Percentiles rank a stretch among this genome's conserved stretches.
phyloP scores from a whole-genome alignment of 805 yeast species.

The Cyberlindnera xishuangbannaensis region DNA sequence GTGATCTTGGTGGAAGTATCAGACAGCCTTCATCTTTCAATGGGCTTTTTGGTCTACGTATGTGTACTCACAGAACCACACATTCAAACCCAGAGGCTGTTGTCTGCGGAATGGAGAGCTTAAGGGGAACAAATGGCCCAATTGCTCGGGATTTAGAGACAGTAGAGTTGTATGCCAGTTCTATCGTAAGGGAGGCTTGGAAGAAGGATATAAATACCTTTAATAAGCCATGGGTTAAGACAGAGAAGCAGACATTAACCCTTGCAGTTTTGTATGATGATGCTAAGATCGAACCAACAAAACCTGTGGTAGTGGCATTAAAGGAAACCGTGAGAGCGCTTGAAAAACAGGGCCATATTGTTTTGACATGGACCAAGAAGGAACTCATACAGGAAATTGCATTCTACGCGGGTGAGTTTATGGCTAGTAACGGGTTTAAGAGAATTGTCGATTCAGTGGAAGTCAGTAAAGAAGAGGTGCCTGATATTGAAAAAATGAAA shows the following conservation, averaged over 20 bases:
- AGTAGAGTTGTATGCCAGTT: slow-evolving; percentile 29
- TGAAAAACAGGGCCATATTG: slow-evolving; percentile 41
- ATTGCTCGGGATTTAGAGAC: slow-evolving; percentile 33
- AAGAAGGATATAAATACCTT: slow-evolving; percentile 33
- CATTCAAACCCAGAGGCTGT: slow-evolving; percentile 15
- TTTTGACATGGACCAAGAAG: slow-evolving; percentile 39
- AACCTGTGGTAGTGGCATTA: slow-evolving; percentile 45
- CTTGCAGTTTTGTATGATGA: slow-evolving; percentile 39
- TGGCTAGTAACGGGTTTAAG: slow-evolving; percentile 32
- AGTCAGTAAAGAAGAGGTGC: slow-evolving; percentile 36
- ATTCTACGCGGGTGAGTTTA: slow-evolving; percentile 31
- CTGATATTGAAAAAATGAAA: slow-evolving; percentile 33
- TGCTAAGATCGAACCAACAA: slow-evolving; percentile 40
- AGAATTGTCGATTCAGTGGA: slow-evolving; percentile 29
- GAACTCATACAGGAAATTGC: slow-evolving; percentile 29
- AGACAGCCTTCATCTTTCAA: slow-evolving; percentile 42
- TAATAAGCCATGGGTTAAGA: slow-evolving; percentile 38
- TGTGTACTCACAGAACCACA: slow-evolving; percentile 38
- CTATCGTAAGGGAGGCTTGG: slow-evolving; percentile 36
- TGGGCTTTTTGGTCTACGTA: slow-evolving; percentile 37
- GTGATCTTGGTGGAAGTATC: slow-evolving; percentile 49
- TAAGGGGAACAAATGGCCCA: slow-evolving; percentile 43
- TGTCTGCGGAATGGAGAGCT: slow-evolving; percentile 24
- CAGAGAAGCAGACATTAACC: slow-evolving; percentile 29
- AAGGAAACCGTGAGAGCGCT: slow-evolving; percentile 26